Base-by-base conservation (phyloP, 1,284 basidiomycete species). In the Puccinia triticina region DNA sequence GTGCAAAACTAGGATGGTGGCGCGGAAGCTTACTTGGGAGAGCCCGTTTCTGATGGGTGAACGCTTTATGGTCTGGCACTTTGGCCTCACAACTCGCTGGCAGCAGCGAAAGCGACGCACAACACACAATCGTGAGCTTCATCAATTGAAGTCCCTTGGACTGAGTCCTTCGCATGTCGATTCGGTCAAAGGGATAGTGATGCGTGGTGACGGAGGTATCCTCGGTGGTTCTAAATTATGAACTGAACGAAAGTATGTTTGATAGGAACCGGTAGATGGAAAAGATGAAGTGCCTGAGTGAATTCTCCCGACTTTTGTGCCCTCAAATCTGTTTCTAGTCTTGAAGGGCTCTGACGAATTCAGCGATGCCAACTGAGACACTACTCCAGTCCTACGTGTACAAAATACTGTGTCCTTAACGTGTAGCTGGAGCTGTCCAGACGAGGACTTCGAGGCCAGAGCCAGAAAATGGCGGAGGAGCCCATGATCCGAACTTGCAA, bases 81-180 rank as follows among this genome's bases (percentile, higher is more conserved):
- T 48, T 48, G 46, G 69, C 46, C 48, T 72, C 29, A 53, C 23
- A 29, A 48, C 46, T 12, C 26, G 34, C 21, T 34, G 69, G 50
- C 46, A 72, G 29, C 48, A 72, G 46, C 46, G 46, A 72, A 2
- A 72, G 32, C 0, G 69, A 72, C 0, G 69, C 69, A 29, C 69
- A 72, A 72, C 69, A 72, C 14, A 72, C 0, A 21, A 72, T 21
- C 10, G 46, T 29, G 69, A 72, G 69, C 69, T 50, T 72, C 43
- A 72, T 29, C 16, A 72, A 32, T n/a, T 72, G 69, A 72, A 50
- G 48, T 16, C 69, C 29, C 69, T 23, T 48, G 12, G 29, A 50
- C 11, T 53, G 48, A 26, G 46, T 34, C n/a, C 46, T 48, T 50
- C 1, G 69, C 46, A 50, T 72, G 1, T 23, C 29, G 37, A 16